Evolutionary conservation across 768 basidiomycete genomes (phyloP).

Genomic region (Amanita exitialis): DNA sequence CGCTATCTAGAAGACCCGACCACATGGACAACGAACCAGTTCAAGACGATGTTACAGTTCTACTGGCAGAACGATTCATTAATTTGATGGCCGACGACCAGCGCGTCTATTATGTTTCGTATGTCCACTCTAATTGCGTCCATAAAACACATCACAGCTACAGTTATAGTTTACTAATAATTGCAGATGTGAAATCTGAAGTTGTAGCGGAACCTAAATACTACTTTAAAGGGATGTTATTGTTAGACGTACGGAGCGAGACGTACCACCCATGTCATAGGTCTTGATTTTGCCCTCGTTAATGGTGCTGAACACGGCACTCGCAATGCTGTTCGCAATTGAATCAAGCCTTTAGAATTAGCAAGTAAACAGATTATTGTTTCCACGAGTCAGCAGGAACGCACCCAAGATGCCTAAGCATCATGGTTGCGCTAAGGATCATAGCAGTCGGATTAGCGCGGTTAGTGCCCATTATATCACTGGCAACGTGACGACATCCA

Average conservation of each 20-base stretch:
- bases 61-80: no score
- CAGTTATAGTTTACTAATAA: constrained; percentile 69
- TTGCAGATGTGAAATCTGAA: constrained; percentile 87
- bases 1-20: no score
- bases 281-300: constrained; percentile 83
- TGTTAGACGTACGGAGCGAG: background rate
- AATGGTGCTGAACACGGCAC: constrained; percentile 88
- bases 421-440: constrained; percentile 95
- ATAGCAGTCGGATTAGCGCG: constrained; percentile 96
- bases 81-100: no score
- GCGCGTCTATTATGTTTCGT: background rate
- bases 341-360: constrained; percentile 59
- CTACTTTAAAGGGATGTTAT: constrained; percentile 4
- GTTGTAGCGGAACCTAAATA: constrained; percentile 74
- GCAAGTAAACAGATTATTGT: constrained; percentile 6
- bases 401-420: constrained; percentile 93
- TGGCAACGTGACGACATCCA: constrained; percentile 91
- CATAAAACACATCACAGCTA: constrained; percentile 1
- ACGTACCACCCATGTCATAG: constrained; percentile 89
- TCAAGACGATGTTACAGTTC: no score
- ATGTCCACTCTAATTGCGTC: constrained; percentile 4
- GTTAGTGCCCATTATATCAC: constrained; percentile 94
- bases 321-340: constrained; percentile 89
- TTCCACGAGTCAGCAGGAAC: constrained; percentile 16
- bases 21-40: no score